Conservation (phyloP, 768 basidiomycete genomes). For the Tulasnella sp. region DNA sequence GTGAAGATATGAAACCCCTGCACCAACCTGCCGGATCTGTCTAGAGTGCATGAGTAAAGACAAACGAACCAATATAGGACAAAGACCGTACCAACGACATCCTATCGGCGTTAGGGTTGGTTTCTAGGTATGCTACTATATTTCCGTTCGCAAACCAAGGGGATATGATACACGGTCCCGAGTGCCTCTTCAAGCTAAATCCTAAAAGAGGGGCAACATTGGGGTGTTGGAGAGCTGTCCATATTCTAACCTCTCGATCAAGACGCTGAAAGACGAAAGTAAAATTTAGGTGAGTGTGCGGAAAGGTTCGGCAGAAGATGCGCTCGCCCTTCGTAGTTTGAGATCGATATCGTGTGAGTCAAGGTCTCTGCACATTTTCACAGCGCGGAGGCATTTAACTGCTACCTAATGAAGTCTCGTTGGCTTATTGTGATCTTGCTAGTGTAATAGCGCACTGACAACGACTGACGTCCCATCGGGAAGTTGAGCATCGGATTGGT, state of each 20-base stretch:
- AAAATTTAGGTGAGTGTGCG: no score
- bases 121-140: background rate
- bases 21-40: background rate
- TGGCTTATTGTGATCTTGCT: no score
- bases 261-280: background rate
- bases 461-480: background rate
- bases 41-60: background rate
- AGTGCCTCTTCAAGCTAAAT: background rate
- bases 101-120: background rate
- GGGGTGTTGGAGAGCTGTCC: background rate
- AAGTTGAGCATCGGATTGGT: background rate
- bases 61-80: no score
- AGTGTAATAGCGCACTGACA: no score
- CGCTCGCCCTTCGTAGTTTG: background rate
- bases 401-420: no score
- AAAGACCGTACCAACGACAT: background rate
- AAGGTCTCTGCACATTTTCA: background rate
- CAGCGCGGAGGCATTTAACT: slow-evolving; percentile 1
- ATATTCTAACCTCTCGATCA: slow-evolving; percentile 4
- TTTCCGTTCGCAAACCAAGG: background rate
- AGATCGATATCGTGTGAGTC: background rate
- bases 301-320: no score
- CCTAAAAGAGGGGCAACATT: background rate
- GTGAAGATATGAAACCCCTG: slow-evolving; percentile 14
- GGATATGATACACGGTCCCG: background rate